A percentile compares a stretch with the other conserved stretches of the same genome.
phyloP scores from a whole-genome alignment of 169 alveolate species.

The Plasmodium blacklocki region DNA sequence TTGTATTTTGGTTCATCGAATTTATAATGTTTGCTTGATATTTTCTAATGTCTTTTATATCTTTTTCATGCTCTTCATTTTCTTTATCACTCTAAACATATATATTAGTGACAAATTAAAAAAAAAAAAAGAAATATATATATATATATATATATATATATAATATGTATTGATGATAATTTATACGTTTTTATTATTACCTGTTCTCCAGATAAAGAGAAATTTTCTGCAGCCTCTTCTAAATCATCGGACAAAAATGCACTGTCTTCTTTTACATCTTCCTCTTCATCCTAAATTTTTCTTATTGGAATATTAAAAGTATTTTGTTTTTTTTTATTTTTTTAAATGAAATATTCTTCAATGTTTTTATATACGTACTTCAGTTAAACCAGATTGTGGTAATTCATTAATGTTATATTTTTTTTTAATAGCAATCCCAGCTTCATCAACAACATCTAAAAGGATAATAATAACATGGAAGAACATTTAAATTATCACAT shows the following conservation, averaged over 20 bases:
- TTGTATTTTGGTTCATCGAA: slow-evolving; percentile 37
- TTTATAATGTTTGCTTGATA: slow-evolving; percentile 68
- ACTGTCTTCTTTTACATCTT: slow-evolving; percentile 66
- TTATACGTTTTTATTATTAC: background rate
- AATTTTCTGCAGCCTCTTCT: slow-evolving; percentile 70
- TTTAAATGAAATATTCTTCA: background rate
- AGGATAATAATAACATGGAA: background rate
- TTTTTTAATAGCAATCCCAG: slow-evolving; percentile 22
- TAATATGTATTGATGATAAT: background rate
- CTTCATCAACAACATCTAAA: slow-evolving; percentile 23
- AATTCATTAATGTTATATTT: slow-evolving; percentile 34
- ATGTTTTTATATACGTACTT: slow-evolving; percentile 8
- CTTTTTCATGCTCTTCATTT: slow-evolving; percentile 19
- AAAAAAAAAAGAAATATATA: too few species aligned
- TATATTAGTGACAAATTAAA: too few species aligned
- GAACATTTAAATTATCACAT: background rate
- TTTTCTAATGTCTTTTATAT: slow-evolving; percentile 22
- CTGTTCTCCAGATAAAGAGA: slow-evolving; percentile 15
- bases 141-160: too few species aligned
- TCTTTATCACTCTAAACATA: slow-evolving; percentile 5
- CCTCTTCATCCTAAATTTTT: slow-evolving; percentile 63
- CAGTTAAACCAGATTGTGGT: slow-evolving; percentile 65
- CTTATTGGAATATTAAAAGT: slow-evolving; percentile 15
- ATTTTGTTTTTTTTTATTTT: background rate
- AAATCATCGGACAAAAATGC: slow-evolving; percentile 37